Base-by-base conservation (phyloP, 176 grass and related monocot species). In the Tuctoria greenei region DNA sequence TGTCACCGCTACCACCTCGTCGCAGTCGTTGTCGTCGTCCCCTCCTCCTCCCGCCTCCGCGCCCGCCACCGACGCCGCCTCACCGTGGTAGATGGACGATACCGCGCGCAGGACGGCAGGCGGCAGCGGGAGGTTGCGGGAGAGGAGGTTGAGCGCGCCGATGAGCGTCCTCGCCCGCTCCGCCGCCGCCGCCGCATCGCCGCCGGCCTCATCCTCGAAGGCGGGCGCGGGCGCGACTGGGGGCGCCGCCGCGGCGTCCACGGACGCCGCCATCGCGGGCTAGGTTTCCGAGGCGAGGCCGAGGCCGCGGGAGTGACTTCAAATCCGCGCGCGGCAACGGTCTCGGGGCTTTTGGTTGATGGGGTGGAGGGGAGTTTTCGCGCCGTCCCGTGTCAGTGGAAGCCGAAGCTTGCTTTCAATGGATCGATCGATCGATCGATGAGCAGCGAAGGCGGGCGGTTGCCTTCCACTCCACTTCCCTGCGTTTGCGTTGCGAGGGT, bases 51-150 rank as follows among this genome's bases (percentile, higher is more conserved):
- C 84, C 67, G 14, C 72, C 26, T 61, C 66, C 27, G 18, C 26
- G 47, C 61, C 73, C 24, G 12, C 73, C n/a, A 8, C 50, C 17
- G 7, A 72, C 39, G 58, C 66, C 1, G 24, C 72, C 25, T 35
- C 81, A 7, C 37, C 85, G 66, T 79, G 82, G 79, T 92, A 99
- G 87, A 99, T 99, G 64, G 89, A 91, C 7, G 84, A 86, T 44
- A 99, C 91, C 26, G 92, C 95, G 69, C 60, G 74, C 56, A 95
- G 52, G 10, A 99, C 87, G 13, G 87, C 92, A 10, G 92, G 87
- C 12, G 95, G 92, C 6, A 99, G 89, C 31, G 95, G 92, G 64
- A 99, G 95, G 87, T 99, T 99, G 66, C 95, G 92, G 20, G 95
- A 99, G 15, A 99, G 78, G 44, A 99, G 86, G 67, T 99, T 99